Evolutionary conservation across 495 filamentous ascomycete species (phyloP), one percentile per base, ranked within the genome.

Genomic region (Evernia prunastri): DNA sequence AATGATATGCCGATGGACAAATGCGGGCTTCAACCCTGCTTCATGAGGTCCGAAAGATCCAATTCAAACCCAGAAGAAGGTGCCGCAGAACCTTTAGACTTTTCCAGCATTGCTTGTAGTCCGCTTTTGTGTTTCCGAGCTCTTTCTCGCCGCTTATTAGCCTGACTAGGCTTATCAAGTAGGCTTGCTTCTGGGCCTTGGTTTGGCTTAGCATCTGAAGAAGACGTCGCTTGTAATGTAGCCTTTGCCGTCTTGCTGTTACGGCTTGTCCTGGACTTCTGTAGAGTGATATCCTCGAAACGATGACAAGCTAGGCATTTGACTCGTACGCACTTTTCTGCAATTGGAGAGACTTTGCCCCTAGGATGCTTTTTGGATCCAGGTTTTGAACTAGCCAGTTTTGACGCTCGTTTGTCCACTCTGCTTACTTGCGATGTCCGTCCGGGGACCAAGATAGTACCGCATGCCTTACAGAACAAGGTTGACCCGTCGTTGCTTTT

Each of bases 111-210:
- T 51, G 82, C 80, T 70, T 85, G 82, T n/a, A 87, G 71, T 3
- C 83, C 78, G 18, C 80, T 78, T 7, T 53, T 53, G 63, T 85
- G 77, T 64, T 86, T 87, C 31, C 84, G 70, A 27, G 80, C 73
- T 63, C 85, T 85, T 31, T 81, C 82, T 71, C 84, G 73, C 60
- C 84, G 82, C 68, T 81, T 86, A 73, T 82, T 87, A 70, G 79
- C 77, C 8, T 68, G 70, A 3, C 58, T 40, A 39, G 67, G 15
- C 58, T 68, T 70, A 11, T 49, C 63, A 37, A 39, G 27, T 11
- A 31, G 37, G 13, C 37, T 39, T 40, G 37, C 15, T 3, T 40
- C 60, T 42, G 25, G 59, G 59, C 17, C 23, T 31, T 25, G 23
- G 6, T 35, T 25, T 5, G 43, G 35, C 27, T 27, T 35, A 31